These are phyloP conservation scores for Alternaria ethzedia DNA, from an alignment of 2,329 filamentous ascomycete species.

Conservation along the genomic window DNA sequence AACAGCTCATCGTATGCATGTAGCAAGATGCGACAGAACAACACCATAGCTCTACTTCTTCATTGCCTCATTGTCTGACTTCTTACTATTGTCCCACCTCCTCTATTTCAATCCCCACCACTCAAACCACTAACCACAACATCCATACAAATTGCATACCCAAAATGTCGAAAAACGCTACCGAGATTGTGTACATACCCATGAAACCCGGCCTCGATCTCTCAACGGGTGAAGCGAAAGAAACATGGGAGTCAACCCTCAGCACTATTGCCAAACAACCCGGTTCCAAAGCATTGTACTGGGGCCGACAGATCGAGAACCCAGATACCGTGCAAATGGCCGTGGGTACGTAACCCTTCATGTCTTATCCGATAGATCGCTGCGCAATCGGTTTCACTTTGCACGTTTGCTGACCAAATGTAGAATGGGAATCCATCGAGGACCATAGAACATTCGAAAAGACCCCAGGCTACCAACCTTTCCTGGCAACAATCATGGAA, in stretches of 20 bases:
- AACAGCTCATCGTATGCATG: neutral
- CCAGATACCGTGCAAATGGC: constrained; percentile 46
- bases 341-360: constrained; percentile 48
- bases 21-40: neutral
- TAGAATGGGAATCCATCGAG: constrained; percentile 54
- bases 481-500: constrained; percentile 40
- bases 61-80: neutral
- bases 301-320: constrained; percentile 50
- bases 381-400: too few species aligned
- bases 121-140: neutral
- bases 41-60: neutral
- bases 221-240: constrained; percentile 29
- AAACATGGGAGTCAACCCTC: constrained; percentile 41
- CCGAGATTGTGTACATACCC: constrained; percentile 50
- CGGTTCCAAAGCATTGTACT: constrained; percentile 47
- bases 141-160: neutral
- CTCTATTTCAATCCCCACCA: neutral
- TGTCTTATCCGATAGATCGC: neutral
- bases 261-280: constrained; percentile 44
- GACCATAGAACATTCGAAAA: constrained; percentile 51
- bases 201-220: constrained; percentile 45
- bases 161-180: constrained; percentile 35
- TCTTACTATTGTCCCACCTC: neutral
- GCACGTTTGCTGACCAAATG: neutral
- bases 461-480: constrained; percentile 47